Base-by-base conservation (phyloP, 2,329 filamentous ascomycete species). In the Aspergillus nomiae region DNA sequence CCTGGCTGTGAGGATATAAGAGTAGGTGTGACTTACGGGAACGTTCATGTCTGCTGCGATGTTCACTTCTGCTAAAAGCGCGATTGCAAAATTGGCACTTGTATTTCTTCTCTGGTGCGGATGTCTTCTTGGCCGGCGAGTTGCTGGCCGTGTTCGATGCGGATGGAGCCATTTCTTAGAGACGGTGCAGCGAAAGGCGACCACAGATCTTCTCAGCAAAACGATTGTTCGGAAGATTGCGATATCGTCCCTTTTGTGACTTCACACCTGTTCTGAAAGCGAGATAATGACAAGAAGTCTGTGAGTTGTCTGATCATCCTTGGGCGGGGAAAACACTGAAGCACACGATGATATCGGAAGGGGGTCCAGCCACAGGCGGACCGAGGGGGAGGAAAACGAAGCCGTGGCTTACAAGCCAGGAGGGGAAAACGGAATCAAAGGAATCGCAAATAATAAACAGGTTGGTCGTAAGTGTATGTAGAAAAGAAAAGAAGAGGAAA, bases 11-110 rank as follows among this genome's bases (percentile, higher is more conserved):
- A 53, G 56, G 38, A 56, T 43, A 32, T 66, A 19, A 28, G 9
- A 51, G 55, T 14, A 19, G 4, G 3, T 26, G 36, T 11, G 2
- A 94, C 94, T 85, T 95, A 98, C 95, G 95, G 78, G 93, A 97
- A 82, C 95, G 88, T 82, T 99, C 95, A 81, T 99, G 95, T 81
- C 95, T 87, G 82, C 93, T 97, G 73, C 95, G 89, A 81, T 99
- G 95, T 81, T 99, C 95, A 80, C 93, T 97, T 79, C 95, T 87
- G 83, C 94, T 97, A 80, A 99, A 99, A 68, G 95, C 95, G 80
- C 95, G 88, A 82, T 94, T 94, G 84, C 95, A 98, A 81, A 97
- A 98, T 85, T 97, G 93, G 84, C 95, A 99, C 81, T 98, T 97
- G 88, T 99, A 99, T 82, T 97, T 97, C 85, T 96, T 94, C 84